phyloP scores from a whole-genome alignment of 352 stramenopile species.

The Phytophthora syringae region DNA sequence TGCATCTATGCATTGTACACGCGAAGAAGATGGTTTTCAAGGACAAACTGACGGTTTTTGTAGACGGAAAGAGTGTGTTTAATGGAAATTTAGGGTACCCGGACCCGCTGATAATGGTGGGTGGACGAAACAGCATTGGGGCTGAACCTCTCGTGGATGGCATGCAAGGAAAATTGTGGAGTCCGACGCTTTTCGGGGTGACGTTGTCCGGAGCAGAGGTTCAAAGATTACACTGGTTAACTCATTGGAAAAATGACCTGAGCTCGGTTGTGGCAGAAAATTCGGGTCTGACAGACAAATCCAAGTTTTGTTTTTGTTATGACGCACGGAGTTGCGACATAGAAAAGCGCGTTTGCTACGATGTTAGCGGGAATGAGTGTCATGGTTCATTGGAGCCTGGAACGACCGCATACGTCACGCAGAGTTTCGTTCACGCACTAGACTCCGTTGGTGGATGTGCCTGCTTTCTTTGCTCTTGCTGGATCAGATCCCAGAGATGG shows the following conservation, averaged over 20 bases:
- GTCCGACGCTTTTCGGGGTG: conserved; percentile 77
- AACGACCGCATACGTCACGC: conserved; percentile 67
- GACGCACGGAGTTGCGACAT: conserved; percentile 76
- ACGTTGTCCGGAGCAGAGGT: conserved; percentile 70
- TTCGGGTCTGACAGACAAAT: conserved; percentile 66
- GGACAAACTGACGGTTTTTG: conserved; percentile 80
- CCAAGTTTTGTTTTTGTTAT: conserved; percentile 83
- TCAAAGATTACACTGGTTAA: conserved; percentile 74
- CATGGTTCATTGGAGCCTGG: conserved; percentile 74
- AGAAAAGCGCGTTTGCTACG: conserved; percentile 60
- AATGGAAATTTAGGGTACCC: conserved; percentile 77
- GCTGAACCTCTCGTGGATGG: conserved; percentile 52
- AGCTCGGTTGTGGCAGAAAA: conserved; percentile 72
- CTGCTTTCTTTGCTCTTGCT: conserved; percentile 78
- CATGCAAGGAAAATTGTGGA: conserved; percentile 78
- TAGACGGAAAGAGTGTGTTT: conserved; percentile 66
- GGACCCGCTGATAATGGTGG: conserved; percentile 69
- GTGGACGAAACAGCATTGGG: conserved; percentile 78
- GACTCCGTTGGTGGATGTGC: conserved; percentile 73
- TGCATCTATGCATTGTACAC: conserved; percentile 82
- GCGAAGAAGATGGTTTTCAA: conserved; percentile 92
- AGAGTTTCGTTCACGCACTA: conserved; percentile 69
- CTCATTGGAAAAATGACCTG: conserved; percentile 78
- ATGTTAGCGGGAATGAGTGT: conserved; percentile 80
- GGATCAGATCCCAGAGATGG: conserved; percentile 81